Evolutionary conservation across 2,329 filamentous ascomycete genomes (phyloP), one percentile per base, ranked within the genome.

Genomic region (Mycosphaerella arachidis): DNA sequence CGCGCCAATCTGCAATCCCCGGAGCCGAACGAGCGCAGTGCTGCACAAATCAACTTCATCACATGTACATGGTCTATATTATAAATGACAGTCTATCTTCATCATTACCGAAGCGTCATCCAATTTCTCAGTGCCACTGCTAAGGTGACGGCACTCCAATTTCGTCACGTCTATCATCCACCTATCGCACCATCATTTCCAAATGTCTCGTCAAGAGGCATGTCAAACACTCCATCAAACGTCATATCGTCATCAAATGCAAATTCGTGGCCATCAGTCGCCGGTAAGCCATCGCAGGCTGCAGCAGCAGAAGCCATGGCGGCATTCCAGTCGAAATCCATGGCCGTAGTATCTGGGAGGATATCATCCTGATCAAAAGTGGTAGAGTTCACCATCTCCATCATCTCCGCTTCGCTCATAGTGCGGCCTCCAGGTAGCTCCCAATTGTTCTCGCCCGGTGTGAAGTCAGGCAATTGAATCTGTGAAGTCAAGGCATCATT

Each of bases 211-310:
- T 66, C 66, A 35, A 69, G 20, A 16, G 64, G 62, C 66, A 71
- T 68, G 58, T 71, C 68, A 43, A 70, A 71, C 1, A 67, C 60
- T 5, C 61, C 64, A 53, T 67, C 67, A 43, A 61, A 55, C 9
- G 30, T 57, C 31, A 43, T 7, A n/a, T 29, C 24, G 20, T 53
- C 51, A 18, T 54, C 37, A 30, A 54, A 54, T 8, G 16, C 29
- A 27, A 48, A 56, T 5, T 57, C 45, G 53, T 20, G 33, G 53
- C 24, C 33, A 10, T 54, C 56, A n/a, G 6, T 35, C 6, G 30
- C 18, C n/a, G 29, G 33, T 45, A 57, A 52, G 1, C 46, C 35
- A 46, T 40, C 53, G 30, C 56, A 29, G 9, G 57, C 35, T 51
- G 33, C 43, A 55, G 18, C 55, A 18, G 29, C 31, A 24, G 62